A percentile compares a stretch with the other conserved stretches of the same genome.
phyloP scores from a whole-genome alignment of 768 basidiomycete genomes.

The Psilocybe cyanescens region DNA sequence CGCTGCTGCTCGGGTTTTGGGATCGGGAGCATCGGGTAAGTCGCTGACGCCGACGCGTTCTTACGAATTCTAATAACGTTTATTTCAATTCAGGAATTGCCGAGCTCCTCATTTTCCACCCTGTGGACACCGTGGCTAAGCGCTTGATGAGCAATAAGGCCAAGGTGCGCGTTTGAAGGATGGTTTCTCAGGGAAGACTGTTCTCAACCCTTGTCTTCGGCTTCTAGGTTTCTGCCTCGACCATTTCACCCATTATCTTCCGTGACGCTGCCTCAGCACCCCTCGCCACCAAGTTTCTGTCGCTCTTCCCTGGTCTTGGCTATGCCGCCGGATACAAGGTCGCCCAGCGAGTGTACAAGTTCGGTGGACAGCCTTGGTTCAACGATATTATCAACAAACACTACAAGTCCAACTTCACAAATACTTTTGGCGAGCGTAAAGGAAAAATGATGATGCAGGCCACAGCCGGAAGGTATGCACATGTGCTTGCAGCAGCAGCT shows the following conservation, averaged over 20 bases:
- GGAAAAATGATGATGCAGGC: constrained; percentile 98
- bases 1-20: constrained; percentile 86
- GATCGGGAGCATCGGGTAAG: constrained; percentile 90
- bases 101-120: constrained; percentile 94
- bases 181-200: not conserved
- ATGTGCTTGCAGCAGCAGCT: too few species aligned
- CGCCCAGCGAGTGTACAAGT: constrained; percentile 94
- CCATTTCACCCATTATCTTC: constrained; percentile 84
- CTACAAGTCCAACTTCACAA: constrained; percentile 82
- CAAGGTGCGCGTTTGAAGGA: constrained; percentile 50
- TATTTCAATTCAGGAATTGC: constrained; percentile 69
- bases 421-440: constrained; percentile 89
- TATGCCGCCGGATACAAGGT: constrained; percentile 99
- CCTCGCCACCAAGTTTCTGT: constrained; percentile 70
- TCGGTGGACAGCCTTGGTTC: constrained; percentile 98
- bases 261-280: constrained; percentile 77
- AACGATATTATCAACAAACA: constrained; percentile 87
- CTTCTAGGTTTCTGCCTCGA: constrained; percentile 60
- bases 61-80: not conserved
- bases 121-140: constrained; percentile 98
- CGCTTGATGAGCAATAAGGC: constrained; percentile 97
- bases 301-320: constrained; percentile 97
- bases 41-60: constrained; percentile 2
- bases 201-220: not conserved
- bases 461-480: constrained; percentile 80